These are phyloP conservation scores for Microbotryum silenes-acaulis DNA, from an alignment of 1,284 basidiomycete species.

Conservation along the genomic window DNA sequence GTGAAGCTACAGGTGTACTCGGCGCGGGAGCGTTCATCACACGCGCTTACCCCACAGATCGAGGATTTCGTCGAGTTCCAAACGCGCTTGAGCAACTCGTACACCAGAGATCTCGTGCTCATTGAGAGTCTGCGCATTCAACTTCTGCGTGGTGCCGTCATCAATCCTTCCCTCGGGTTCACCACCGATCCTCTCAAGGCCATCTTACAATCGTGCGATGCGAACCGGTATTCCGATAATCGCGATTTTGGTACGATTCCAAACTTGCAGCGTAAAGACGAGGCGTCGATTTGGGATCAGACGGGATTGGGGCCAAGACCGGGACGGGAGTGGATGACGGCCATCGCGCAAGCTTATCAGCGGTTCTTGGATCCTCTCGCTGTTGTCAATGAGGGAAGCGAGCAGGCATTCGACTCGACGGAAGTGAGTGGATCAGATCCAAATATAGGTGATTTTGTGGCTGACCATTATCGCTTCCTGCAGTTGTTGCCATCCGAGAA, in stretches of 20 bases:
- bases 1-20: conserved; percentile 50
- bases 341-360: too few species aligned
- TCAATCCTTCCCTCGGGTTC: conserved; percentile 1
- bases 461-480: conserved; percentile 47
- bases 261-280: conserved; percentile 58
- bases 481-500: conserved; percentile 8
- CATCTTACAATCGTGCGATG: conserved; percentile 39
- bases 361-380: too few species aligned
- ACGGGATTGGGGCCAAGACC: conserved; percentile 57
- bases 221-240: conserved; percentile 59
- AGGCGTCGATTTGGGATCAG: conserved; percentile 52
- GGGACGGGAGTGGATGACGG: not conserved
- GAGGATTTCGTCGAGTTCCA: conserved; percentile 71
- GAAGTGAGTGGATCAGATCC: too few species aligned
- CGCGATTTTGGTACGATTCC: conserved; percentile 70
- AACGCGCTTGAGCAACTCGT: conserved; percentile 64
- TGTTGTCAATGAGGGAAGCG: too few species aligned
- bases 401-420: too few species aligned
- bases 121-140: conserved; percentile 74
- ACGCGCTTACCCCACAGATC: conserved; percentile 71
- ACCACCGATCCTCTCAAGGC: not conserved
- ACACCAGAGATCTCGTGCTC: conserved; percentile 67
- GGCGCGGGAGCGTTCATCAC: conserved; percentile 65
- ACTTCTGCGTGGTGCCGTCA: conserved; percentile 54
- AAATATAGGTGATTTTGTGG: too few species aligned